Conservation (phyloP, 164 flowering plant genomes). For the Pachysandra terminalis region DNA sequence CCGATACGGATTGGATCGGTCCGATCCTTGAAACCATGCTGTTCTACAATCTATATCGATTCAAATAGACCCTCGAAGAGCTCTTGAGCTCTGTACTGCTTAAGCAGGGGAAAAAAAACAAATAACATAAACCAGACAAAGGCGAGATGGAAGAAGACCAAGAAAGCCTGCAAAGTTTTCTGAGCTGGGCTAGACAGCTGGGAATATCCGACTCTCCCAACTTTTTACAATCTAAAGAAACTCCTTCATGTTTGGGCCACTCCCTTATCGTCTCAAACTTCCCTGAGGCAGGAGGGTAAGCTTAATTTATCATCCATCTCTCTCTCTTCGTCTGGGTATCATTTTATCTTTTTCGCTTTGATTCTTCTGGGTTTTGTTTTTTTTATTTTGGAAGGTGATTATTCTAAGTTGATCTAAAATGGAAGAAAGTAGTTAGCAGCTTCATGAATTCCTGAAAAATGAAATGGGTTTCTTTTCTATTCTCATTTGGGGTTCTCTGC, state of each 20-base stretch:
- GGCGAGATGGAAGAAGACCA: conserved; percentile 19
- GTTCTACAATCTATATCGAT: too few relatives aligned
- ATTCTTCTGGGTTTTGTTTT: too few relatives aligned
- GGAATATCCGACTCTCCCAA: conserved; percentile 59
- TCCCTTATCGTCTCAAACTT: conserved; percentile 58
- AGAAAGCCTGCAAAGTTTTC: conserved; percentile 33
- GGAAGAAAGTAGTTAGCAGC: neutral
- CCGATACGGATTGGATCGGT: too few relatives aligned
- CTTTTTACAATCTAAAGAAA: neutral
- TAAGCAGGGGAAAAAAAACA: too few relatives aligned
- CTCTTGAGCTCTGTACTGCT: too few relatives aligned
- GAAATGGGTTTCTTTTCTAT: conserved; percentile 5
- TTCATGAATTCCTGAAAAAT: neutral
- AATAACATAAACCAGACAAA: too few relatives aligned
- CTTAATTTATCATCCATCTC: neutral
- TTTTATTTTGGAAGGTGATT: too few relatives aligned
- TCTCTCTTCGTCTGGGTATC: too few relatives aligned
- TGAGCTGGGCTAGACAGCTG: conserved; percentile 63
- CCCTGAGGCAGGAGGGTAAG: conserved; percentile 76
- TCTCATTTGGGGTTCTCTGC: conserved; percentile 20
- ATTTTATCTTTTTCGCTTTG: neutral
- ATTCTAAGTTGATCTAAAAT: neutral
- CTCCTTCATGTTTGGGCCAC: conserved; percentile 53
- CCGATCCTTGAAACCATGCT: too few relatives aligned
- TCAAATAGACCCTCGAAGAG: too few relatives aligned